A percentile compares a stretch with the other conserved stretches of the same genome.
Conservation (phyloP, 176 grass and related monocot species). For the Avena eriantha region DNA sequence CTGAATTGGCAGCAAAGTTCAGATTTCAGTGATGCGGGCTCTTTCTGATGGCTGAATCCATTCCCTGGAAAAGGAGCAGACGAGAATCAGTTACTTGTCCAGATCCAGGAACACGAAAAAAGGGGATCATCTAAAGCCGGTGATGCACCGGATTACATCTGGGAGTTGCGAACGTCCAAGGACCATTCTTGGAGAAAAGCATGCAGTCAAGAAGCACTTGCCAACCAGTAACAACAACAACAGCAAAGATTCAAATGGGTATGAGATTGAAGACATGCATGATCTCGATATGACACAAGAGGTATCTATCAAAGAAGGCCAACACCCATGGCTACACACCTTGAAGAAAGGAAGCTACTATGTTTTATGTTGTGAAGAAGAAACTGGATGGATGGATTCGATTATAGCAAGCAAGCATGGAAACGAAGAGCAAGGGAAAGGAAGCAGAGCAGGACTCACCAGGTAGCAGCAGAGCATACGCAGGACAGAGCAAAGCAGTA, state of each 20-base stretch:
- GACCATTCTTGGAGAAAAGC: not conserved
- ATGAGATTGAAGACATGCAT: not conserved
- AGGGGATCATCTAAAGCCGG: not conserved
- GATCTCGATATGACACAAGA: not conserved
- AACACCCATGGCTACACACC: not conserved
- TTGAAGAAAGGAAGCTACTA: not conserved
- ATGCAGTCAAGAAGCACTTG: not conserved
- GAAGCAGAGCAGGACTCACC: slow-evolving; percentile 46
- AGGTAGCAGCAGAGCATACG: slow-evolving; percentile 7
- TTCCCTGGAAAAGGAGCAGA: slow-evolving; percentile 31
- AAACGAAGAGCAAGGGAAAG: slow-evolving; percentile 1
- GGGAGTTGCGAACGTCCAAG: not conserved
- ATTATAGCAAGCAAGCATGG: not conserved
- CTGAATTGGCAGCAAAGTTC: not conserved
- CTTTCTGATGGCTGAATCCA: not conserved
- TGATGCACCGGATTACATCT: not conserved
- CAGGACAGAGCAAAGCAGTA: not conserved
- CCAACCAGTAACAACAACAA: not conserved
- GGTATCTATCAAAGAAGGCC: not conserved
- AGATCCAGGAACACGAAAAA: not conserved
- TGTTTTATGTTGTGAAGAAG: not conserved
- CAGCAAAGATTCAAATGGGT: not conserved
- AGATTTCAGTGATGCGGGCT: slow-evolving; percentile 25
- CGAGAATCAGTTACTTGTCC: slow-evolving; percentile 18
- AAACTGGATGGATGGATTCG: not conserved